Evolutionary conservation across 2,329 filamentous ascomycete genomes (phyloP).

Genomic region (Neocatenulostroma microsporum): DNA sequence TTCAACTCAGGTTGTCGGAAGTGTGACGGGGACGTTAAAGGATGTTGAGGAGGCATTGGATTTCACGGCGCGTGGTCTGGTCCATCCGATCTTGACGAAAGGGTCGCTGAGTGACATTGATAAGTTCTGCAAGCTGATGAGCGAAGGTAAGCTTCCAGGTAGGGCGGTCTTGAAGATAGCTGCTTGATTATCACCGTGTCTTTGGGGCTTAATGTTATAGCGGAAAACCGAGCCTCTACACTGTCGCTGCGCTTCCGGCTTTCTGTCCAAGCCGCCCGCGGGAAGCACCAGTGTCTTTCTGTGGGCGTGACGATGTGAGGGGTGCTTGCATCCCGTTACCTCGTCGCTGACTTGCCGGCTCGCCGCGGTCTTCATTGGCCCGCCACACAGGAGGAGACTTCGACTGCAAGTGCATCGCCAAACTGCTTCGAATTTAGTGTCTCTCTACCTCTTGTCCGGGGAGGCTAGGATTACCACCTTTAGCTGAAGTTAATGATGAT

Average conservation of each 20-base stretch:
- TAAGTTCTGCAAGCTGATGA: constrained; percentile 34
- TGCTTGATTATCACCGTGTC: constrained; percentile 3
- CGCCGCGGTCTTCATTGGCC: no score
- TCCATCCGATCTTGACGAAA: constrained; percentile 34
- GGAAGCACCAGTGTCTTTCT: no score
- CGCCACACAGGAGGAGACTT: no score
- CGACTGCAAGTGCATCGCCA: no score
- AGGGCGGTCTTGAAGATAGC: constrained; percentile 37
- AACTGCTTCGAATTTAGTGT: no score
- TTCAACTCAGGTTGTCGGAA: constrained; percentile 2
- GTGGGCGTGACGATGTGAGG: no score
- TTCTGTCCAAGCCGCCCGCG: neutral
- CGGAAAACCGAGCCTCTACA: neutral
- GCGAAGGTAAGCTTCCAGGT: constrained; percentile 33
- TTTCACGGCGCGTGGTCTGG: constrained; percentile 37
- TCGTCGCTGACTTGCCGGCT: no score
- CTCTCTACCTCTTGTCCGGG: no score
- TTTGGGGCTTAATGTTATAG: neutral
- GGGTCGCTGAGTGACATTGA: constrained; percentile 34
- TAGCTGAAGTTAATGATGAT: no score
- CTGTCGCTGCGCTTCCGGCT: neutral
- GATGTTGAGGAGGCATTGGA: constrained; percentile 41
- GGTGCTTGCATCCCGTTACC: no score
- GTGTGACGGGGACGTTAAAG: constrained; percentile 10
- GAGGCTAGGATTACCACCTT: no score